Conservation (phyloP, 306 rosid genomes). For the Quercus aquifolioides region DNA sequence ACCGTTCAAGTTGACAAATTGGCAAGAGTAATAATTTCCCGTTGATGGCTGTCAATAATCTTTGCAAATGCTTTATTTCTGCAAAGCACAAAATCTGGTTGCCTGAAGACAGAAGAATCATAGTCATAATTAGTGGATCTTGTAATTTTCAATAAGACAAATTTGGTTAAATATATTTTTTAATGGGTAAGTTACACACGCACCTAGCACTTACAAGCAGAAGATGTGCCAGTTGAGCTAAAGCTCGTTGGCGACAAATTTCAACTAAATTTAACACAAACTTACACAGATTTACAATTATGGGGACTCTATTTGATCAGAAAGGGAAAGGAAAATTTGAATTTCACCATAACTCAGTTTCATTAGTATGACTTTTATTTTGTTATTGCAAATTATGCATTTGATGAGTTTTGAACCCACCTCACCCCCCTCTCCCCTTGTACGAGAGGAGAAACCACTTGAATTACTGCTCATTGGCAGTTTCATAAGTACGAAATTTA, state of each 20-base stretch:
- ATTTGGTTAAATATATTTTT: background rate
- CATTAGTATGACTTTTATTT: background rate
- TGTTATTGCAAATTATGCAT: too few relatives aligned
- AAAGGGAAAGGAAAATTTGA: background rate
- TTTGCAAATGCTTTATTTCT: conserved; percentile 22
- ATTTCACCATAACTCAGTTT: background rate
- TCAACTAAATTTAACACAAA: background rate
- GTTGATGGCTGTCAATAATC: conserved; percentile 34
- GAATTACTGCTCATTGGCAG: too few relatives aligned
- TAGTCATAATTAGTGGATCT: background rate
- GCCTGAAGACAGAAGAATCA: conserved; percentile 21
- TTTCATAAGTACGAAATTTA: too few relatives aligned
- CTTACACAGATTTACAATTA: background rate
- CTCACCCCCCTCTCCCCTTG: too few relatives aligned
- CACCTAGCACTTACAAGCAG: too few relatives aligned
- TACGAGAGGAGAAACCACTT: too few relatives aligned
- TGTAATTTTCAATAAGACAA: background rate
- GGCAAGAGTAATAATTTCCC: conserved; percentile 75
- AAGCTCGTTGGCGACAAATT: too few relatives aligned
- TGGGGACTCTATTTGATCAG: background rate
- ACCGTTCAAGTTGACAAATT: conserved; percentile 68
- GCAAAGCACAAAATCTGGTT: conserved; percentile 35
- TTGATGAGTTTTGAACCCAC: too few relatives aligned
- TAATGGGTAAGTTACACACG: too few relatives aligned
- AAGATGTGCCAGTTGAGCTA: too few relatives aligned